Evolutionary conservation across 2,329 filamentous ascomycete species (phyloP).

Genomic region (Fusarium camptoceras): DNA sequence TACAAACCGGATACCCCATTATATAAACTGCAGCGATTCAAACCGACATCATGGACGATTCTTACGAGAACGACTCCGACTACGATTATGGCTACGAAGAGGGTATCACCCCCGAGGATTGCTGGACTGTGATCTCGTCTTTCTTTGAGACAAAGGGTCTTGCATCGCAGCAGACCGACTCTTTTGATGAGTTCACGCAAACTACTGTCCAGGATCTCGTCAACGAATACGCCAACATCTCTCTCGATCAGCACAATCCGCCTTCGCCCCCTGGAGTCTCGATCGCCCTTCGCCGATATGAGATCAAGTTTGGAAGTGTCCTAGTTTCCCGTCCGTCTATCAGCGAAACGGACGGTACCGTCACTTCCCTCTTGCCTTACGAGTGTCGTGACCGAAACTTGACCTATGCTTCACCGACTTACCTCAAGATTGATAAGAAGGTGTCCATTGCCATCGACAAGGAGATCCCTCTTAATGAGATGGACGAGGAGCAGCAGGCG

Average conservation of each 20-base stretch:
- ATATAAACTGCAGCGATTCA: background rate
- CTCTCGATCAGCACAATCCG: constrained; percentile 92
- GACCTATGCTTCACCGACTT: constrained; percentile 93
- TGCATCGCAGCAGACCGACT: constrained; percentile 97
- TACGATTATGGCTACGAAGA: constrained; percentile 78
- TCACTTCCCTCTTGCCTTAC: constrained; percentile 87
- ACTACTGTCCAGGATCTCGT: constrained; percentile 96
- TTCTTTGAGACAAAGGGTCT: constrained; percentile 97
- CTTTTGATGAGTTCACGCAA: constrained; percentile 96
- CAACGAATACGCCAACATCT: constrained; percentile 89
- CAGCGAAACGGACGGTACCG: constrained; percentile 91
- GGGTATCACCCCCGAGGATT: constrained; percentile 93
- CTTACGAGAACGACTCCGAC: constrained; percentile 67
- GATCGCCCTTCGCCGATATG: constrained; percentile 89
- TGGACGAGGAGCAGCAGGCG: constrained; percentile 72
- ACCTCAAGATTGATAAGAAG: constrained; percentile 87
- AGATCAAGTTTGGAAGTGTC: constrained; percentile 92
- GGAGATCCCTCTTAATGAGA: constrained; percentile 72
- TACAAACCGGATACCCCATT: background rate
- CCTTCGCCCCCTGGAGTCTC: constrained; percentile 79
- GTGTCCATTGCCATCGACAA: constrained; percentile 86
- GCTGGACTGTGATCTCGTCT: constrained; percentile 96
- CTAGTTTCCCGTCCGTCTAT: constrained; percentile 90
- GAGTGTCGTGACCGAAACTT: constrained; percentile 95
- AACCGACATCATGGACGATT: constrained; percentile 60